phyloP scores from a whole-genome alignment of 179 eudicot genomes.

The Vitellaria paradoxa region DNA sequence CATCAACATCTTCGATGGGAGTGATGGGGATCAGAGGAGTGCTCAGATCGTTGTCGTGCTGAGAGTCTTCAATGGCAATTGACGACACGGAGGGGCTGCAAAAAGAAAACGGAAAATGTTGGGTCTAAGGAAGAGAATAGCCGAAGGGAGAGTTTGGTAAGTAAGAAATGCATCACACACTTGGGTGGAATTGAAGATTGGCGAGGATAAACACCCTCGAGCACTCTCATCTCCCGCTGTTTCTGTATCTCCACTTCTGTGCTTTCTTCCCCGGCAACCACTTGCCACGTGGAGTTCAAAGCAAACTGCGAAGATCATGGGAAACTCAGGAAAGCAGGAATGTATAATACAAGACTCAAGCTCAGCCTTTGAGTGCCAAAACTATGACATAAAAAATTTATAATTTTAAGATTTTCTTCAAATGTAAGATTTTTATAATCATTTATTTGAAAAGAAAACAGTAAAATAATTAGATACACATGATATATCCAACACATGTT shows the following conservation, averaged over 20 bases:
- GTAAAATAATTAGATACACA: no score
- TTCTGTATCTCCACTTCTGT: conserved; percentile 50
- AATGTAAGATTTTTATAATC: no score
- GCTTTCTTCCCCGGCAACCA: conserved; percentile 79
- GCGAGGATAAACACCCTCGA: conserved; percentile 84
- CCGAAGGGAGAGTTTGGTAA: background rate
- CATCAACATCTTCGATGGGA: conserved; percentile 83
- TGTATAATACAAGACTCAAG: background rate
- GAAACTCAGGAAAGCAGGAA: background rate
- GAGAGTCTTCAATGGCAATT: conserved; percentile 27
- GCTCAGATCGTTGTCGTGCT: conserved; percentile 32
- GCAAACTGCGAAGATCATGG: conserved; percentile 39
- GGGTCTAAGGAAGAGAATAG: conserved; percentile 1
- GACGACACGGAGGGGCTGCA: conserved; percentile 61
- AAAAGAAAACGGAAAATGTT: conserved; percentile 4
- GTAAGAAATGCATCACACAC: conserved; percentile 26
- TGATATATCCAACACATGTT: no score
- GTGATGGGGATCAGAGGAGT: conserved; percentile 61
- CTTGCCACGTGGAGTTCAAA: conserved; percentile 57
- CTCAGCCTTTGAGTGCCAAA: background rate
- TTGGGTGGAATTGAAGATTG: conserved; percentile 77
- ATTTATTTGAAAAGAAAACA: no score
- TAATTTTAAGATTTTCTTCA: no score
- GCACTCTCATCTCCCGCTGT: conserved; percentile 65
- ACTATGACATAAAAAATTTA: no score